Conservation (phyloP, 2,329 filamentous ascomycete genomes). For the Paracoccidioides lutzii region DNA sequence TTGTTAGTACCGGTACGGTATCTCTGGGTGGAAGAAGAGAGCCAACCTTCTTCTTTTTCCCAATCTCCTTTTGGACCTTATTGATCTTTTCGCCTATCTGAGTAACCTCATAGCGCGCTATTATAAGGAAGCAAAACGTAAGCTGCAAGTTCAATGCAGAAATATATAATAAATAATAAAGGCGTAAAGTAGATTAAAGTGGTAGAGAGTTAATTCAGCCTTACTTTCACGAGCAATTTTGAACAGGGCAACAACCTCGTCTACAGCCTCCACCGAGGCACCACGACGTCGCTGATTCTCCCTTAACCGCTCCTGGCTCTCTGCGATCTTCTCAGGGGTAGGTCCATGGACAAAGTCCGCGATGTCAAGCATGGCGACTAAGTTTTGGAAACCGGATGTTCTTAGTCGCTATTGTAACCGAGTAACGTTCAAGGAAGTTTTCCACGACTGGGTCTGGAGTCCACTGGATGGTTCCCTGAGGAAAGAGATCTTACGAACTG, state of each 20-base stretch:
- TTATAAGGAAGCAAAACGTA: constrained; percentile 7
- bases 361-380: constrained; percentile 55
- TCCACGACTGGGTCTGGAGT: neutral
- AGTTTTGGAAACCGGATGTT: no score
- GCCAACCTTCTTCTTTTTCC: constrained; percentile 70
- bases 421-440: no score
- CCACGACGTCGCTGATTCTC: constrained; percentile 76
- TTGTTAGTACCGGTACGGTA: no score
- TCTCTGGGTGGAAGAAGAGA: no score
- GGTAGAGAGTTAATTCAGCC: constrained; percentile 13
- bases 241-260: constrained; percentile 78
- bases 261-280: constrained; percentile 70
- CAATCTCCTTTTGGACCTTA: constrained; percentile 78
- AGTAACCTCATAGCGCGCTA: constrained; percentile 61
- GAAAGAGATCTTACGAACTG: neutral
- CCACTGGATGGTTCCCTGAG: neutral
- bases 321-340: constrained; percentile 79
- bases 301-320: constrained; percentile 56
- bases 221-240: constrained; percentile 69
- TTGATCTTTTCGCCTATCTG: constrained; percentile 81
- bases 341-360: constrained; percentile 78
- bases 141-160: neutral
- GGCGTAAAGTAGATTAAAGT: neutral
- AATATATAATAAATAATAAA: neutral
- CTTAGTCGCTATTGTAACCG: neutral